phyloP scores from a whole-genome alignment of 2,329 filamentous ascomycete genomes.

The Juglanconis juglandina region DNA sequence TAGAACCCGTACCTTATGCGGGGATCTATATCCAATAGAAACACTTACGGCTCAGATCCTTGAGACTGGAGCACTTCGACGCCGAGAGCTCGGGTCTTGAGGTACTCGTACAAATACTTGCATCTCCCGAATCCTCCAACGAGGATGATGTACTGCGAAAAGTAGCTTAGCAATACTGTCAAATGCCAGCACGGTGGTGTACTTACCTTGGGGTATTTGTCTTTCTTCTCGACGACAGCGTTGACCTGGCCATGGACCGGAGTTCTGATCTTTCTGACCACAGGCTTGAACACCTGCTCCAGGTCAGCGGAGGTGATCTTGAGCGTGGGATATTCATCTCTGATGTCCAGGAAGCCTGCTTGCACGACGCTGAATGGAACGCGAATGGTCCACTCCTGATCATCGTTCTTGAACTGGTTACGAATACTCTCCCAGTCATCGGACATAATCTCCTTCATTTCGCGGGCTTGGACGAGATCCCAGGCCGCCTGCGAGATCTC shows the following conservation, averaged over 20 bases:
- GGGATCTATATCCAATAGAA: too few species aligned
- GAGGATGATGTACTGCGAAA: slow-evolving; percentile 31
- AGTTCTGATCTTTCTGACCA: slow-evolving; percentile 18
- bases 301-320: slow-evolving; percentile 22
- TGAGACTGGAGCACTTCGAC: slow-evolving; percentile 29
- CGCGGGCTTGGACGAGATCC: not conserved
- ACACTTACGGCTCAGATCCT: slow-evolving; percentile 32
- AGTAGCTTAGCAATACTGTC: not conserved
- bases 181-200: not conserved
- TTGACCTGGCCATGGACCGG: slow-evolving; percentile 26
- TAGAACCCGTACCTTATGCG: not conserved
- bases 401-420: slow-evolving; percentile 17
- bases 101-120: slow-evolving; percentile 24
- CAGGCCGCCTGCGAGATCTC: not conserved
- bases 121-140: slow-evolving; percentile 38
- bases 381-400: slow-evolving; percentile 12
- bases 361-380: not conserved
- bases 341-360: not conserved
- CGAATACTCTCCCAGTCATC: slow-evolving; percentile 28
- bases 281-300: slow-evolving; percentile 21
- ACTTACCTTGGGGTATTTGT: slow-evolving; percentile 25
- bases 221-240: slow-evolving; percentile 18
- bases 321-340: not conserved
- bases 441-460: not conserved
- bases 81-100: slow-evolving; percentile 7